phyloP scores from a whole-genome alignment of 768 basidiomycete species.

The Suillus weaverae region DNA sequence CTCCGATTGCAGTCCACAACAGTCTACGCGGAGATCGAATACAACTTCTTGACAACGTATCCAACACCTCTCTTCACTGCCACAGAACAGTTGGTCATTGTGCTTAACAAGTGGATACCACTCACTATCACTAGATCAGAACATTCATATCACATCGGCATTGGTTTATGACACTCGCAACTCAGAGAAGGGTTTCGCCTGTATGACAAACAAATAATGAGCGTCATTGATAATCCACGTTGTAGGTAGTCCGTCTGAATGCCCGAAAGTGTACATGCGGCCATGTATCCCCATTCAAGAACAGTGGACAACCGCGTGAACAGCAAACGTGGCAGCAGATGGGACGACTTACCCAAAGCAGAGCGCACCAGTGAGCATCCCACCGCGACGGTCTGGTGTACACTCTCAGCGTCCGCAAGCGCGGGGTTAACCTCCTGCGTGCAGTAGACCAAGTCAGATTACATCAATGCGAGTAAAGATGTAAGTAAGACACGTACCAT shows the following conservation, averaged over 20 bases:
- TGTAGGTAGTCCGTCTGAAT: background rate
- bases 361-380: slow-evolving; percentile 84
- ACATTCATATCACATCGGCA: background rate
- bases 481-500: slow-evolving; percentile 59
- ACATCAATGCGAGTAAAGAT: too few relatives aligned
- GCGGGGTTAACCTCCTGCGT: slow-evolving; percentile 95
- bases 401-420: slow-evolving; percentile 70
- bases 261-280: background rate
- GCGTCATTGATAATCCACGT: background rate
- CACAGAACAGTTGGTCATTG: background rate
- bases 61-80: background rate
- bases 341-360: slow-evolving; percentile 64
- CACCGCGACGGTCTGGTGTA: slow-evolving; percentile 84
- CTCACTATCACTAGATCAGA: background rate
- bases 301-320: background rate
- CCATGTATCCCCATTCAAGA: background rate
- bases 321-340: background rate
- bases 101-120: background rate
- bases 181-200: slow-evolving; percentile 5
- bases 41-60: background rate
- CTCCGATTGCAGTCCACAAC: background rate
- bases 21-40: background rate
- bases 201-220: background rate
- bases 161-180: background rate
- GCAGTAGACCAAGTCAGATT: background rate